Evolutionary conservation across 208 protist genomes (phyloP).

Genomic region (Crithidia expoeki): DNA sequence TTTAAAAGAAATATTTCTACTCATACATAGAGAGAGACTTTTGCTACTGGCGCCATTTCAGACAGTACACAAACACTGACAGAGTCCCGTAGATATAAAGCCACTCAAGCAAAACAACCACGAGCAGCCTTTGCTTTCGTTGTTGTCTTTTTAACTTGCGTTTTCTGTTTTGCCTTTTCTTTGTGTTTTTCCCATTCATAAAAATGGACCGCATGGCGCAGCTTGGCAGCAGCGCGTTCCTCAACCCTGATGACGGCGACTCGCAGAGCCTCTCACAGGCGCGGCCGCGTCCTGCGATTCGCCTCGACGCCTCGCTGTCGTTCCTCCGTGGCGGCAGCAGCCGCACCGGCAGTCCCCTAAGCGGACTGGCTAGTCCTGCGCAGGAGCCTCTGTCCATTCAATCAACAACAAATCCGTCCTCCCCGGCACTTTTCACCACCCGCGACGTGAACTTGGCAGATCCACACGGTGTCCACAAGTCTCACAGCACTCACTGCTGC

Average conservation of each 20-base stretch:
- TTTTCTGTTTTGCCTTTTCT: neutral
- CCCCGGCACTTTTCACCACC: constrained; percentile 10
- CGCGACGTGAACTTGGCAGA: constrained; percentile 26
- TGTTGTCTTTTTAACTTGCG: constrained; percentile 6
- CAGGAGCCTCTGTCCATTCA: no score
- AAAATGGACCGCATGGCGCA: constrained; percentile 20
- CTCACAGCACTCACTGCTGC: neutral
- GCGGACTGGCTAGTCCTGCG: constrained; percentile 29
- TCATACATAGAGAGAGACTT: no score
- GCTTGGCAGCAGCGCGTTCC: constrained; percentile 17
- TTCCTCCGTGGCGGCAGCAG: constrained; percentile 25
- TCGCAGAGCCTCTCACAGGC: constrained; percentile 49
- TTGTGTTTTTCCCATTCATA: neutral
- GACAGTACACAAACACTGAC: no score
- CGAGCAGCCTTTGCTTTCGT: no score
- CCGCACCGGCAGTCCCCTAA: constrained; percentile 10
- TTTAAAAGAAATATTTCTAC: no score
- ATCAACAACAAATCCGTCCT: neutral
- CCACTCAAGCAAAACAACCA: no score
- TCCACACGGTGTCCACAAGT: neutral
- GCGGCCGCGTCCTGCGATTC: constrained; percentile 40
- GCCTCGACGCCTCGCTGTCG: constrained; percentile 37
- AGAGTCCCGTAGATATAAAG: no score
- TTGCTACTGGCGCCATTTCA: no score
- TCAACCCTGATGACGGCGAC: constrained; percentile 26